Conservation (phyloP, 2,329 filamentous ascomycete species). For the Colletotrichum melonis region DNA sequence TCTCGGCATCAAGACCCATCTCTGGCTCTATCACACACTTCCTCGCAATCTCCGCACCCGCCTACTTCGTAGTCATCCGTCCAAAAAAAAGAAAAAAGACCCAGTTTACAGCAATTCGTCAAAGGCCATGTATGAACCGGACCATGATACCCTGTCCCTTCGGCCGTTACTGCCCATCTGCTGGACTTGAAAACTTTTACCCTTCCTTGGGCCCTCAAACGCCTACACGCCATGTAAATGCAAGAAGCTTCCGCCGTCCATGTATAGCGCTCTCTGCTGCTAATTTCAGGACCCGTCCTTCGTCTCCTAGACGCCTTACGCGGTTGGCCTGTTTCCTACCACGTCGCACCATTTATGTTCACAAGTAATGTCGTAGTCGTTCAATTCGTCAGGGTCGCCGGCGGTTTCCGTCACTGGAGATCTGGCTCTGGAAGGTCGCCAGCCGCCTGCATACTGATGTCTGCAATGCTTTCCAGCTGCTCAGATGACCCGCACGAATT, state of each 20-base stretch:
- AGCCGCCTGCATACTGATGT: conserved; percentile 55
- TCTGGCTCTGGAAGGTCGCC: conserved; percentile 52
- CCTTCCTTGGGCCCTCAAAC: conserved; percentile 22
- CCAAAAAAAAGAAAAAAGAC: neutral
- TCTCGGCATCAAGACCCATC: neutral
- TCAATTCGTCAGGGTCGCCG: conserved; percentile 29
- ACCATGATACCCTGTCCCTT: neutral
- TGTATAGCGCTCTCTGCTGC: conserved; percentile 17
- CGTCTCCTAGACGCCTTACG: conserved; percentile 30
- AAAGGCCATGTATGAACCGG: neutral
- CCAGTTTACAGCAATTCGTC: neutral
- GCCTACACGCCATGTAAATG: conserved; percentile 28
- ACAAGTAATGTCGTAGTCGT: conserved; percentile 24
- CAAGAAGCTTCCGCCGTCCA: conserved; percentile 25
- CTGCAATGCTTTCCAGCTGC: conserved; percentile 61
- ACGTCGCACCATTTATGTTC: conserved; percentile 16
- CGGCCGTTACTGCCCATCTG: neutral
- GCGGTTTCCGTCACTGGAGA: conserved; percentile 37
- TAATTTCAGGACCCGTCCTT: conserved; percentile 12
- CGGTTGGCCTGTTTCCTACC: conserved; percentile 23
- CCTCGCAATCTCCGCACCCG: neutral
- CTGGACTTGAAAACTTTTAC: conserved; percentile 3
- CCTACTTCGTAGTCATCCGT: neutral
- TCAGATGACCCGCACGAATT: conserved; percentile 66
- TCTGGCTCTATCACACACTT: conserved; percentile 3